These are phyloP conservation scores for Boletus pseudo-olivaceus DNA, from an alignment of 768 basidiomycete species.

Conservation along the genomic window DNA sequence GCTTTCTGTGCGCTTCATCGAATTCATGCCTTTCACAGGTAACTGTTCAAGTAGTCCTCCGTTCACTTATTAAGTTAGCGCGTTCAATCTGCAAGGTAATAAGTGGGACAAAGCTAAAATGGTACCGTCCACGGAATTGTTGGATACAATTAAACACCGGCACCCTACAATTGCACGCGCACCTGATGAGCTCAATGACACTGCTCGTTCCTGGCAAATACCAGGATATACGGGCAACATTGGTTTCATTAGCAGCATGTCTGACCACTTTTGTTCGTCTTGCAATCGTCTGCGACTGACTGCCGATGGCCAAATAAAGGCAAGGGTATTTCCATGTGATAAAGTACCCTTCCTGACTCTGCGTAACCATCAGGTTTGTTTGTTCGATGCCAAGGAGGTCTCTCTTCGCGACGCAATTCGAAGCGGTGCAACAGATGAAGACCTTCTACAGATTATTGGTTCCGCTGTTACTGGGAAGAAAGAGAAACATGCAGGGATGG, in stretches of 20 bases:
- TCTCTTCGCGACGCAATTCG: slow-evolving; percentile 77
- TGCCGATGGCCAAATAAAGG: slow-evolving; percentile 91
- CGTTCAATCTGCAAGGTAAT: slow-evolving; percentile 52
- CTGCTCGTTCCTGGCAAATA: slow-evolving; percentile 75
- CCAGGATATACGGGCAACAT: slow-evolving; percentile 67
- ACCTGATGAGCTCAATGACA: slow-evolving; percentile 70
- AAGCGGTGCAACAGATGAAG: slow-evolving; percentile 56
- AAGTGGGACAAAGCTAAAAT: slow-evolving; percentile 83
- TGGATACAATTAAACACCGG: slow-evolving; percentile 44
- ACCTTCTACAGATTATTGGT: slow-evolving; percentile 58
- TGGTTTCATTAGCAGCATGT: slow-evolving; percentile 94
- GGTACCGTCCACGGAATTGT: slow-evolving; percentile 67
- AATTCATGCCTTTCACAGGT: slow-evolving; percentile 95
- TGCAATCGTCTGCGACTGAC: slow-evolving; percentile 84
- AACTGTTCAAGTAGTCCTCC: slow-evolving; percentile 9
- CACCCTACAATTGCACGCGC: slow-evolving; percentile 56
- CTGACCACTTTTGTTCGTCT: slow-evolving; percentile 84
- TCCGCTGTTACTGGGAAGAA: slow-evolving; percentile 68
- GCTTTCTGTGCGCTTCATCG: slow-evolving; percentile 81
- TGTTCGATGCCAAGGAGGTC: slow-evolving; percentile 83
- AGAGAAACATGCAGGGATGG: slow-evolving; percentile 84
- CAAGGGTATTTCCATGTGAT: slow-evolving; percentile 19
- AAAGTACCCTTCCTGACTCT: slow-evolving; percentile 1
- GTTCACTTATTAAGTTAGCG: slow-evolving; percentile 1
- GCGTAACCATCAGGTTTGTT: slow-evolving; percentile 58